phyloP scores from a whole-genome alignment of 495 filamentous ascomycete genomes.

The Daldinia bambusicola region DNA sequence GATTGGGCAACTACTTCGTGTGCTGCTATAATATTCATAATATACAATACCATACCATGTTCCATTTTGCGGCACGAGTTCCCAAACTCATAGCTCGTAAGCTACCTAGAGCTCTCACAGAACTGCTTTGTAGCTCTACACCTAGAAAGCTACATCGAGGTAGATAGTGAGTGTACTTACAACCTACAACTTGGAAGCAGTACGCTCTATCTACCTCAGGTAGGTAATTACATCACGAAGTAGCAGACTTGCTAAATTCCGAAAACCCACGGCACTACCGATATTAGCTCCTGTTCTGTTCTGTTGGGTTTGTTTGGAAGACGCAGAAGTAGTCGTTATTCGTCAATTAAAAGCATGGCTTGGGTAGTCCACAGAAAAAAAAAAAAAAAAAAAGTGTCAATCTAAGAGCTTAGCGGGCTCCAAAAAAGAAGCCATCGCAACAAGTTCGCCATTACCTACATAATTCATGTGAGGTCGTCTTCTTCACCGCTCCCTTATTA shows the following conservation, averaged over 20 bases:
- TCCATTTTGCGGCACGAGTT: background rate
- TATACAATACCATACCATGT: background rate
- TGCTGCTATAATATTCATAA: constrained; percentile 9
- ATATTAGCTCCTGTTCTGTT: constrained; percentile 6
- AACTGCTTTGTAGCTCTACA: constrained; percentile 1
- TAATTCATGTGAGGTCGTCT: background rate
- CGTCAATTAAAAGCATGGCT: constrained; percentile 38
- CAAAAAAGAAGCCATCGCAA: constrained; percentile 36
- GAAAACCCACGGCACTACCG: constrained; percentile 33
- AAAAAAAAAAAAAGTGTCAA: constrained; percentile 29
- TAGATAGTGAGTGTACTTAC: too few relatives aligned
- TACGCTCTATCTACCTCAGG: too few relatives aligned
- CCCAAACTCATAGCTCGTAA: background rate
- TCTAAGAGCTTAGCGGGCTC: constrained; percentile 24
- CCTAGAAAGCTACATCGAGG: background rate
- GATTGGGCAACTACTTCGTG: background rate
- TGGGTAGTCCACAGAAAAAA: constrained; percentile 24
- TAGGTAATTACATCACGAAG: background rate
- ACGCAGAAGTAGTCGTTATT: constrained; percentile 17
- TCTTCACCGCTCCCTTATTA: constrained; percentile 30
- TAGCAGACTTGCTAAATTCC: constrained; percentile 30
- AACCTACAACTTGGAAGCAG: too few relatives aligned
- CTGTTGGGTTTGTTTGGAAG: constrained; percentile 19
- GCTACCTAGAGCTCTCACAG: too few relatives aligned
- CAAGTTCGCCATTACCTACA: constrained; percentile 24